A percentile compares a stretch with the other conserved stretches of the same genome.
These are phyloP conservation scores for Linum lewisii DNA, from an alignment of 345 rosid species.

Conservation along the genomic window DNA sequence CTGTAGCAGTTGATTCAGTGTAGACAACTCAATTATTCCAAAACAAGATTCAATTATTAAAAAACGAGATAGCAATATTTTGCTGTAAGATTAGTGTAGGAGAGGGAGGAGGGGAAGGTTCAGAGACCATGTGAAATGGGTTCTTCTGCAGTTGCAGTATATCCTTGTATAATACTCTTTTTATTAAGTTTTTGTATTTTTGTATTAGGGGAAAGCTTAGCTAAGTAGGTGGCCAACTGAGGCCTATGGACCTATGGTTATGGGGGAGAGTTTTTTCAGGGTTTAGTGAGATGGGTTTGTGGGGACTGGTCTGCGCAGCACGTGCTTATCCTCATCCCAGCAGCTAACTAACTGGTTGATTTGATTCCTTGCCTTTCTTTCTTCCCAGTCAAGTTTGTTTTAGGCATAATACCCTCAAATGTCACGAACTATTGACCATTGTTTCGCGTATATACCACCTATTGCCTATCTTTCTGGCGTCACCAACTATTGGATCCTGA, in stretches of 20 bases:
- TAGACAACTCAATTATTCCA: too few relatives aligned
- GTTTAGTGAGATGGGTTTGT: not conserved
- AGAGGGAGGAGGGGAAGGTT: not conserved
- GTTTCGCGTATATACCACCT: too few relatives aligned
- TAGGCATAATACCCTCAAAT: too few relatives aligned
- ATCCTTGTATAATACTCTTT: not conserved
- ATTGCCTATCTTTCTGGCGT: too few relatives aligned
- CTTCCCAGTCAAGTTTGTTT: not conserved
- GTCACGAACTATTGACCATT: too few relatives aligned
- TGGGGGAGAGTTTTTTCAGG: not conserved
- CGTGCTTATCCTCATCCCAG: not conserved
- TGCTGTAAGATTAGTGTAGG: not conserved
- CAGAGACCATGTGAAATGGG: not conserved
- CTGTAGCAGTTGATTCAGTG: too few relatives aligned
- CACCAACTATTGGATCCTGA: too few relatives aligned
- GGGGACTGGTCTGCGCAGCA: not conserved
- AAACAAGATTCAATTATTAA: too few relatives aligned
- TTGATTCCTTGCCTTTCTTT: not conserved
- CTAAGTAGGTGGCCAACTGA: not conserved
- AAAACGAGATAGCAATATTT: too few relatives aligned
- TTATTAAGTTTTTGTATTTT: not conserved
- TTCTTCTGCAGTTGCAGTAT: not conserved
- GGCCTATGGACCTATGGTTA: not conserved
- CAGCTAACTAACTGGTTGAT: not conserved
- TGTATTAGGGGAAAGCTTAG: not conserved